Evolutionary conservation across 163 green algal species (phyloP), one percentile per base, ranked within the genome.

Genomic region (Scenedesmus sp.): DNA sequence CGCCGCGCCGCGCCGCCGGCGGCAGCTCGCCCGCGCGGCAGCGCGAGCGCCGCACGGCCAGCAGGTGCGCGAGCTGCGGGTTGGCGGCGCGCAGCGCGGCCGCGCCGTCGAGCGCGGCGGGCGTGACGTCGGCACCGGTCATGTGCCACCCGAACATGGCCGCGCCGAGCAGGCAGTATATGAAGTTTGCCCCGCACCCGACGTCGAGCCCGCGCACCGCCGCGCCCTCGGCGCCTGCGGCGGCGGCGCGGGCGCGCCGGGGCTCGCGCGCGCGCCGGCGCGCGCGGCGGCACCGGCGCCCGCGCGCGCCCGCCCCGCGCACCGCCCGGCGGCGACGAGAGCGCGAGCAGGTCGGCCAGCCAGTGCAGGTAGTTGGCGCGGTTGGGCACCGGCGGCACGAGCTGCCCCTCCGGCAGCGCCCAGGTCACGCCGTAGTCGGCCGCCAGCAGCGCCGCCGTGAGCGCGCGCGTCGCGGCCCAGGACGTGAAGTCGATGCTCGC

Each of bases 351-450:
- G 71, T 97, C 91, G 3, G 94, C 33, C 20, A 98, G 47, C 95
- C 95, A 98, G 83, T 93, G 87, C 15, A 98, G 81, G 85, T 98
- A 98, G 87, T 97, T 98, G 63, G 83, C 79, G 2, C 95, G 74
- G 75, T 96, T 96, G 45, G 95, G 89, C 14, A 98, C 66, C 2
- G 92, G 89, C 7, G 93, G 94, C 9, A 97, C 86, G 39, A 97
- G 86, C 64, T 96, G 89, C 0, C 93, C 90, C 22, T 81, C 44
- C 14, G 91, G 91, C 47, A 97, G 44, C 20, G 56, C 78, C 94
- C 94, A 97, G 0, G 20, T 26, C 6, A 90, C 20, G 0, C 80
- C 79, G 50, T 82, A 88, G 51, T 89, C 81, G 20, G 62, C 54
- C 0, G 60, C 48, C 50, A 92, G 80, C 50, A 90, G 80, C 13